These are phyloP conservation scores for Penicillium sp. DNA, from an alignment of 2,329 filamentous ascomycete species.

Conservation along the genomic window DNA sequence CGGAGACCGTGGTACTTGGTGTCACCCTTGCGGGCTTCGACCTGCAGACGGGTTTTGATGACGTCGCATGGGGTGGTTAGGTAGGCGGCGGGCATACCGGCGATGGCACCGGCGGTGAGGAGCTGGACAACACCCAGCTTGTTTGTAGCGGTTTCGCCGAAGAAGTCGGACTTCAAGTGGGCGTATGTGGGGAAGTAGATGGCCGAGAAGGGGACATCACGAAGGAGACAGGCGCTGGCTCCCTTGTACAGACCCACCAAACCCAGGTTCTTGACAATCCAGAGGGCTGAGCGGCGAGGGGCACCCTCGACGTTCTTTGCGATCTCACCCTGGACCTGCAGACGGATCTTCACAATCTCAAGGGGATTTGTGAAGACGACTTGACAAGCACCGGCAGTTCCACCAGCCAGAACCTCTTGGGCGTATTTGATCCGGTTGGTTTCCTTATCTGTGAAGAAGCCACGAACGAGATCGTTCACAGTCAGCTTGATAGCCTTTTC, in stretches of 20 bases:
- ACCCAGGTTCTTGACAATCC: slow-evolving; percentile 95
- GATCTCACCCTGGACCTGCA: slow-evolving; percentile 95
- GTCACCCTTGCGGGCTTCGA: slow-evolving; percentile 95
- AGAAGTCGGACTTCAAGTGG: slow-evolving; percentile 90
- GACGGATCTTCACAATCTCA: slow-evolving; percentile 98
- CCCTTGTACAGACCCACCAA: slow-evolving; percentile 95
- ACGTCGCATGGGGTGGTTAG: slow-evolving; percentile 97
- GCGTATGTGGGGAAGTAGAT: slow-evolving; percentile 98
- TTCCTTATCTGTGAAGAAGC: slow-evolving; percentile 69
- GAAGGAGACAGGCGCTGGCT: slow-evolving; percentile 86
- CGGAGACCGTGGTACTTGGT: slow-evolving; percentile 80
- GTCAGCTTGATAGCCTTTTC: slow-evolving; percentile 99
- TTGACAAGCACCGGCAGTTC: slow-evolving; percentile 86
- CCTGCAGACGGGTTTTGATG: slow-evolving; percentile 97
- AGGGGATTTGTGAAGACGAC: slow-evolving; percentile 98
- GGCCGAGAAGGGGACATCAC: slow-evolving; percentile 95
- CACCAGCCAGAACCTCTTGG: slow-evolving; percentile 83
- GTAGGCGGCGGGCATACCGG: slow-evolving; percentile 88
- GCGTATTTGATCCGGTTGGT: slow-evolving; percentile 68
- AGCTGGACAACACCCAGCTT: slow-evolving; percentile 89
- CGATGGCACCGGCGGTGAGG: slow-evolving; percentile 89
- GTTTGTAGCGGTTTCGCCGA: slow-evolving; percentile 83
- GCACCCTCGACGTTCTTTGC: slow-evolving; percentile 79
- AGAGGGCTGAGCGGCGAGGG: slow-evolving; percentile 88
- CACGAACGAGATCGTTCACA: slow-evolving; percentile 89